Percentiles rank a stretch among this genome's conserved stretches.
Evolutionary conservation across 1,284 basidiomycete genomes (phyloP).

Genomic region (Trichosporon ovoides): DNA sequence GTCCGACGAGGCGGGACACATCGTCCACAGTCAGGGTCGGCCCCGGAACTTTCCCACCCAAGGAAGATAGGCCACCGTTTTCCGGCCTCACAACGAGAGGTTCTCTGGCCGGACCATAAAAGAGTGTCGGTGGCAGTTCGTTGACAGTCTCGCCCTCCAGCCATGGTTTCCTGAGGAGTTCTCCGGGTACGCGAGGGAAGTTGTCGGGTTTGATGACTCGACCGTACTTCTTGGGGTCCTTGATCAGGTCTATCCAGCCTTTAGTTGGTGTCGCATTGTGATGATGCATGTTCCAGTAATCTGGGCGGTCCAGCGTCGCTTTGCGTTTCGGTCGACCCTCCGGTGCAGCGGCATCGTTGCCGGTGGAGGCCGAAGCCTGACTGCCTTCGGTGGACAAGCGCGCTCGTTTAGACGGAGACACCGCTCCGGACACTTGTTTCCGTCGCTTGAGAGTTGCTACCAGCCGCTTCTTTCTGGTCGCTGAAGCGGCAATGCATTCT

Average conservation of each 20-base stretch:
- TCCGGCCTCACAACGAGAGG: conserved; percentile 39
- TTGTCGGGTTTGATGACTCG: conserved; percentile 33
- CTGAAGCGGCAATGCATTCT: neutral
- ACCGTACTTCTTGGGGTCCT: conserved; percentile 40
- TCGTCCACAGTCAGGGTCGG: conserved; percentile 53
- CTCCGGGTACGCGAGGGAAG: conserved; percentile 30
- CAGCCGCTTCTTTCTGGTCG: conserved; percentile 19
- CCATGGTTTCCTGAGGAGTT: conserved; percentile 28
- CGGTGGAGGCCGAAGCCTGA: conserved; percentile 8
- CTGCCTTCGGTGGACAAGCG: conserved; percentile 2
- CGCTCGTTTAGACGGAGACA: conserved; percentile 9
- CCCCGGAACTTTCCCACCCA: conserved; percentile 46
- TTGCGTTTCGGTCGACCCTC: conserved; percentile 40
- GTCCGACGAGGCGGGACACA: conserved; percentile 72
- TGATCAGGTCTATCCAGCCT: conserved; percentile 45
- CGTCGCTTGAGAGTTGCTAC: conserved; percentile 29
- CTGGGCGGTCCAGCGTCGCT: conserved; percentile 37
- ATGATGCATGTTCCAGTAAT: conserved; percentile 47
- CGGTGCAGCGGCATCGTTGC: conserved; percentile 5
- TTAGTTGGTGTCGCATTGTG: conserved; percentile 44
- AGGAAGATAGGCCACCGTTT: conserved; percentile 39
- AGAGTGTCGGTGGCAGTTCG: conserved; percentile 28
- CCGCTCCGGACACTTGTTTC: conserved; percentile 3
- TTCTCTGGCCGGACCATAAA: conserved; percentile 39
- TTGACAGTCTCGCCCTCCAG: conserved; percentile 21